Conservation (phyloP, 345 rosid genomes). For the Rhodamnia argentea region DNA sequence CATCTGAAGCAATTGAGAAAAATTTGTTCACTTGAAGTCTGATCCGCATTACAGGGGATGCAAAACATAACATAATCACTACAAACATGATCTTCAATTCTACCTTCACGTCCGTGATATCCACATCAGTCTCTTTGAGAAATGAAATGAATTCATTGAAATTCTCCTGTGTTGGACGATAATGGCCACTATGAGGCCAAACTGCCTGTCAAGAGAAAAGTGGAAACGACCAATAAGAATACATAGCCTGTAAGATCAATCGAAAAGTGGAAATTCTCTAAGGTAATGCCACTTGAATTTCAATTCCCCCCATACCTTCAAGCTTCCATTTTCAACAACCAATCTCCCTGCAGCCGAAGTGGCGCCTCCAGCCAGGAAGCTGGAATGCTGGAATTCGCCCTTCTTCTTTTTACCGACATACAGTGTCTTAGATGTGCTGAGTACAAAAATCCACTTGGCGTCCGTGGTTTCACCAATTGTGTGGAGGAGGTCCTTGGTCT, state of each 20-base stretch:
- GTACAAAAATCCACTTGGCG: conserved; percentile 91
- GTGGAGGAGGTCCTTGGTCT: conserved; percentile 52
- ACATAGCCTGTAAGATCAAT: not conserved
- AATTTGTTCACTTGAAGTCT: not conserved
- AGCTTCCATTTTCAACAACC: conserved; percentile 46
- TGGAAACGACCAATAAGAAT: not conserved
- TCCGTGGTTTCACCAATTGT: conserved; percentile 30
- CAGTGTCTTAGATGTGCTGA: conserved; percentile 59
- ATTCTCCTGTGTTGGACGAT: conserved; percentile 81
- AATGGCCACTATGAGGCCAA: conserved; percentile 99
- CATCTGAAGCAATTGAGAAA: conserved; percentile 37
- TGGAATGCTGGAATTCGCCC: conserved; percentile 85
- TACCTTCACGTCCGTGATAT: conserved; percentile 72
- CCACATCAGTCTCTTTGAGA: conserved; percentile 66
- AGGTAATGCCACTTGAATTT: not conserved
- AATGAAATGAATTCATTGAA: conserved; percentile 63
- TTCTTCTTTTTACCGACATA: conserved; percentile 79
- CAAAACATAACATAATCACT: not conserved
- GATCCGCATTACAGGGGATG: not conserved
- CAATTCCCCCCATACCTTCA: conserved; percentile 31
- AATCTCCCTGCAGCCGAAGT: conserved; percentile 76
- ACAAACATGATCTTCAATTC: not conserved
- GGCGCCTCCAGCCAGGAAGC: conserved; percentile 95
- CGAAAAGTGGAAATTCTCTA: not conserved
- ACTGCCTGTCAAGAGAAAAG: conserved; percentile 46